A percentile compares a stretch with the other conserved stretches of the same genome.
These are phyloP conservation scores for Suillus weaverae DNA, from an alignment of 768 basidiomycete genomes.

Conservation along the genomic window DNA sequence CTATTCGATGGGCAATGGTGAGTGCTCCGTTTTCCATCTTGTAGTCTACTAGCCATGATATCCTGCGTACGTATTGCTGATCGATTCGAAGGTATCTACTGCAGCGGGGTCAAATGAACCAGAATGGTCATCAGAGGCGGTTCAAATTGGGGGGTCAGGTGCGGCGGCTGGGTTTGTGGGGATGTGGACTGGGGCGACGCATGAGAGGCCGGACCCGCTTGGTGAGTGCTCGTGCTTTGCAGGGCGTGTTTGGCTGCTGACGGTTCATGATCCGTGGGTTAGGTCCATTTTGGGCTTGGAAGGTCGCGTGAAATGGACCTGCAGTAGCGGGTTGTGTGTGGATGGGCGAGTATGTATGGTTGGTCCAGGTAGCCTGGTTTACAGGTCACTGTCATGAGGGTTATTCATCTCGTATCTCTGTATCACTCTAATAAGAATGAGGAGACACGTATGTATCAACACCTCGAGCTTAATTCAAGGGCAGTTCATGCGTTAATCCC, in stretches of 20 bases:
- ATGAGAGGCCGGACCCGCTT: constrained; percentile 44
- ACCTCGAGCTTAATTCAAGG: too few species aligned
- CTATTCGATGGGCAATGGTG: constrained; percentile 54
- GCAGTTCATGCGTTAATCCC: too few species aligned
- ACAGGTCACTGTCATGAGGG: background rate
- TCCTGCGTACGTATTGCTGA: background rate
- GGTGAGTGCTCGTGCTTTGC: constrained; percentile 29
- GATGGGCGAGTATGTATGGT: background rate
- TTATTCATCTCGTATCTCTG: background rate
- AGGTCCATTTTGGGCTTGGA: constrained; percentile 49
- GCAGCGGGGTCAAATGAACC: constrained; percentile 32
- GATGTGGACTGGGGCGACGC: constrained; percentile 53
- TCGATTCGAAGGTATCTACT: constrained; percentile 31
- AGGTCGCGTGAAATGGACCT: constrained; percentile 30
- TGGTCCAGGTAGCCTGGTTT: background rate
- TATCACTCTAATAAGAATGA: background rate
- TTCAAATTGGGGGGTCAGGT: constrained; percentile 56
- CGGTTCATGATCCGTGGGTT: background rate
- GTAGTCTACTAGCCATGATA: background rate
- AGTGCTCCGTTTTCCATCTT: constrained; percentile 15
- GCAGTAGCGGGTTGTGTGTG: background rate
- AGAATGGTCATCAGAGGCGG: constrained; percentile 56
- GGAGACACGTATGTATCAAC: background rate
- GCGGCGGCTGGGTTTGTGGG: constrained; percentile 55
- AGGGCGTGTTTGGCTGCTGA: background rate